A percentile compares a stretch with the other conserved stretches of the same genome.
These are phyloP conservation scores for Hypholoma sublateritium DNA, from an alignment of 768 basidiomycete species.

Conservation along the genomic window DNA sequence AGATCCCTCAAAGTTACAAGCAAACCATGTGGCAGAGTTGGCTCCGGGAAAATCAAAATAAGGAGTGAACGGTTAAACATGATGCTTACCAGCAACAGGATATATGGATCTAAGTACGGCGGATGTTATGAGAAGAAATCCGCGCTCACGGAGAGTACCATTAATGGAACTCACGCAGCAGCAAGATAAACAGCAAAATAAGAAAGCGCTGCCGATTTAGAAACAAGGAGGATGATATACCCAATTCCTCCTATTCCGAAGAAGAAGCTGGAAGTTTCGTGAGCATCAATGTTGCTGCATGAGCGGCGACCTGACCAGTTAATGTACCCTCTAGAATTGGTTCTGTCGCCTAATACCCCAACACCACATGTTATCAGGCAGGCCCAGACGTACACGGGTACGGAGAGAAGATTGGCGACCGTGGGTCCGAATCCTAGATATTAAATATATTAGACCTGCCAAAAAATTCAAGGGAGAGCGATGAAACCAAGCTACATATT, in stretches of 20 bases:
- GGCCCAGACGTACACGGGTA: slow-evolving; percentile 78
- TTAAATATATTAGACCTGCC: not conserved
- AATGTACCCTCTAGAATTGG: slow-evolving; percentile 56
- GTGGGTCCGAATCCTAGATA: slow-evolving; percentile 57
- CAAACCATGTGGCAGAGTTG: slow-evolving; percentile 56
- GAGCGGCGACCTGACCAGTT: slow-evolving; percentile 50
- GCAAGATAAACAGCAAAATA: slow-evolving; percentile 76
- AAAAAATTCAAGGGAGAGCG: not conserved
- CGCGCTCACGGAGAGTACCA: not conserved
- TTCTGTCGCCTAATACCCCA: slow-evolving; percentile 63
- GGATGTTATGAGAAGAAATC: not conserved
- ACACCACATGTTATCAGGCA: slow-evolving; percentile 63
- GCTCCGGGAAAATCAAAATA: slow-evolving; percentile 7
- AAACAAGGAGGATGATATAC: slow-evolving; percentile 67
- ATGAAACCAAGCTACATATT: not conserved
- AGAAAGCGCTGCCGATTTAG: slow-evolving; percentile 56
- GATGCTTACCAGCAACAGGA: slow-evolving; percentile 21
- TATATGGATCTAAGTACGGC: slow-evolving; percentile 40
- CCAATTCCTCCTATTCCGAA: slow-evolving; percentile 43
- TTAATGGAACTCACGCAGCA: slow-evolving; percentile 50
- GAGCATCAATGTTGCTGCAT: not conserved
- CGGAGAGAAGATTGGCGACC: slow-evolving; percentile 71
- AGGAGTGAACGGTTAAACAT: not conserved
- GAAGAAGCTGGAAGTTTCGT: slow-evolving; percentile 15
- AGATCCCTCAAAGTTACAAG: slow-evolving; percentile 69